Conservation (phyloP, 2,329 filamentous ascomycete species). For the Aspergillus melleus region DNA sequence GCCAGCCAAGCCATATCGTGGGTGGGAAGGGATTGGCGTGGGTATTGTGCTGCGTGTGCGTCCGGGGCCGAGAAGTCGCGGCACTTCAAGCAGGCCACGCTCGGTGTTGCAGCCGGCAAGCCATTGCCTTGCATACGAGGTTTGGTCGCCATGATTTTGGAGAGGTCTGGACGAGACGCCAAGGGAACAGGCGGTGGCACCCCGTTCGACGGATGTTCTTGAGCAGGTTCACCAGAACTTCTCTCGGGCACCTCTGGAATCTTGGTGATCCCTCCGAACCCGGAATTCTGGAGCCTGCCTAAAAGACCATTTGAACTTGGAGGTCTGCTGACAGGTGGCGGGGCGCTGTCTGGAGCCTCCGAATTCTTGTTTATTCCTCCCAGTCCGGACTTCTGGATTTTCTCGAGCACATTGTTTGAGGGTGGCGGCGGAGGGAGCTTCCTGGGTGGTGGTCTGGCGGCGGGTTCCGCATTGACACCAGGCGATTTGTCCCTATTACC, state of each 20-base stretch:
- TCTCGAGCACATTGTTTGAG: slow-evolving; percentile 35
- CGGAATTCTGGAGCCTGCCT: not conserved
- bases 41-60: slow-evolving; percentile 72
- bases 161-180: slow-evolving; percentile 58
- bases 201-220: slow-evolving; percentile 19
- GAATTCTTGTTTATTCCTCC: slow-evolving; percentile 45
- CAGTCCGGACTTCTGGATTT: slow-evolving; percentile 48
- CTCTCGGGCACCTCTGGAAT: not conserved
- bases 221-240: slow-evolving; percentile 2
- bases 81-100: slow-evolving; percentile 69
- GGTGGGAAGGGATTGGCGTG: slow-evolving; percentile 69
- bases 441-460: slow-evolving; percentile 23
- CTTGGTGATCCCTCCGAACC: not conserved
- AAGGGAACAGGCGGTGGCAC: slow-evolving; percentile 54
- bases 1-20: slow-evolving; percentile 71
- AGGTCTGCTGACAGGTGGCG: slow-evolving; percentile 12
- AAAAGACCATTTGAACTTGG: not conserved
- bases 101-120: slow-evolving; percentile 16
- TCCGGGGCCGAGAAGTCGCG: slow-evolving; percentile 86
- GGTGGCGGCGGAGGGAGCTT: slow-evolving; percentile 36
- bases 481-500: slow-evolving; percentile 17
- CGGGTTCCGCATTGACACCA: slow-evolving; percentile 13
- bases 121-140: slow-evolving; percentile 36
- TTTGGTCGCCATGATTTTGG: slow-evolving; percentile 56
- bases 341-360: slow-evolving; percentile 11